Percentiles rank a stretch among this genome's conserved stretches.
These are phyloP conservation scores for Chiua virens DNA, from an alignment of 768 basidiomycete genomes.

Conservation along the genomic window DNA sequence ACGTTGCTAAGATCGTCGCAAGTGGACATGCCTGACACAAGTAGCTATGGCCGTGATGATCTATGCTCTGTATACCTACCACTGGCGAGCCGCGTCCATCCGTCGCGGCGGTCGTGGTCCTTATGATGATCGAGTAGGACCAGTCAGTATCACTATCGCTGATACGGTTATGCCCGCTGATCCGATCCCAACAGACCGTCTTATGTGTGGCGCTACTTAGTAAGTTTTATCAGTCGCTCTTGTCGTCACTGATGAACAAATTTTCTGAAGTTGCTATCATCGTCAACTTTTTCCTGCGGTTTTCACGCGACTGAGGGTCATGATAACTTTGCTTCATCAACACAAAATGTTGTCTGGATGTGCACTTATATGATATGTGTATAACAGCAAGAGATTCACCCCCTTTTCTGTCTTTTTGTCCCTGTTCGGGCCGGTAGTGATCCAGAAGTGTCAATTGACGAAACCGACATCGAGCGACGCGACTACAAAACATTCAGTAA, in stretches of 20 bases:
- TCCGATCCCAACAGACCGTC: constrained; percentile 55
- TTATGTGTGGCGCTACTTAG: constrained; percentile 81
- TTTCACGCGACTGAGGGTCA: constrained; percentile 42
- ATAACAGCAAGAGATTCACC: constrained; percentile 24
- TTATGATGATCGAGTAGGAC: constrained; percentile 94
- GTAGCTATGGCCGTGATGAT: constrained; percentile 95
- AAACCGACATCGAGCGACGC: constrained; percentile 70
- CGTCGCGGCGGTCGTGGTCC: constrained; percentile 88
- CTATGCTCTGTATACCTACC: constrained; percentile 93
- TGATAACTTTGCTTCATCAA: constrained; percentile 13
- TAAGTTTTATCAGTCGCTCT: constrained; percentile 32
- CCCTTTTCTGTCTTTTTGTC: constrained; percentile 59
- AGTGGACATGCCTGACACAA: constrained; percentile 9
- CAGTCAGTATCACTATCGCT: constrained; percentile 55
- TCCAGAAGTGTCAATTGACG: constrained; percentile 70
- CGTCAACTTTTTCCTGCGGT: constrained; percentile 83
- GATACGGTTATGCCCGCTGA: constrained; percentile 11
- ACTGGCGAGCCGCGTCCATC: constrained; percentile 94
- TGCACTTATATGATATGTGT: constrained; percentile 7
- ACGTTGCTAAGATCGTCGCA: constrained; percentile 26
- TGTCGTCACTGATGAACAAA: not conserved
- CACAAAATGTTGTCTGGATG: constrained; percentile 2
- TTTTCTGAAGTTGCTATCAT: constrained; percentile 66
- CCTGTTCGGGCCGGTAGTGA: constrained; percentile 50
- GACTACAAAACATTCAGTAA: constrained; percentile 32